Evolutionary conservation across 2,329 filamentous ascomycete genomes (phyloP).

Genomic region (Colletotrichum somersetense): DNA sequence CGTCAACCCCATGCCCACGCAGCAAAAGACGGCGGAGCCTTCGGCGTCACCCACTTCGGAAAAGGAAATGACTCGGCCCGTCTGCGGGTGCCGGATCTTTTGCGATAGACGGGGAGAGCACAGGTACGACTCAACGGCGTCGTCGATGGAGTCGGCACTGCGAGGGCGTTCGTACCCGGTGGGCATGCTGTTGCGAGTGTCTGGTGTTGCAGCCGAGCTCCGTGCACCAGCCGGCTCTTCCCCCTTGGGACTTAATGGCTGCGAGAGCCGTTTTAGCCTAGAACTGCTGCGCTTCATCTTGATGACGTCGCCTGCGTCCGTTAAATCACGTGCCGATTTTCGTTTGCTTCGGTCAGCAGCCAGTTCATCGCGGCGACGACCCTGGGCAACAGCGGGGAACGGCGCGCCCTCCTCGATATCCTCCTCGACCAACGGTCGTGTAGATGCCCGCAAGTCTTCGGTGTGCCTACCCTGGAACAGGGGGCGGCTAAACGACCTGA

Average conservation of each 20-base stretch:
- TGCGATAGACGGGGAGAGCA: slow-evolving; percentile 87
- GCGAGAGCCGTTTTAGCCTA: slow-evolving; percentile 69
- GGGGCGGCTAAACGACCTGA: slow-evolving; percentile 28
- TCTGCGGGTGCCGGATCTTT: slow-evolving; percentile 87
- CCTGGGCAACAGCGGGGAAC: slow-evolving; percentile 75
- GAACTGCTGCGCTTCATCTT: slow-evolving; percentile 69
- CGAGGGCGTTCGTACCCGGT: slow-evolving; percentile 78
- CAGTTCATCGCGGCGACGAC: slow-evolving; percentile 64
- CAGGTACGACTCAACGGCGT: slow-evolving; percentile 88
- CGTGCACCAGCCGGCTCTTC: slow-evolving; percentile 50
- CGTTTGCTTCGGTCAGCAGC: slow-evolving; percentile 60
- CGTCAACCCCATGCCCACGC: slow-evolving; percentile 97
- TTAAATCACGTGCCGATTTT: slow-evolving; percentile 63
- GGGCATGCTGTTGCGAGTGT: slow-evolving; percentile 50
- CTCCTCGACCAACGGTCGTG: slow-evolving; percentile 43
- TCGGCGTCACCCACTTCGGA: slow-evolving; percentile 95
- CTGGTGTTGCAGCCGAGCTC: slow-evolving; percentile 44
- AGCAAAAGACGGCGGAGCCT: slow-evolving; percentile 94
- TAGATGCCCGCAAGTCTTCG: slow-evolving; percentile 26
- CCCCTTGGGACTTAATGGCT: slow-evolving; percentile 56
- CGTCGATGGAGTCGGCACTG: slow-evolving; percentile 88
- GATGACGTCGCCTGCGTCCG: slow-evolving; percentile 60
- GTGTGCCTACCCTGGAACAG: slow-evolving; percentile 42
- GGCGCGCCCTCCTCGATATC: slow-evolving; percentile 74
- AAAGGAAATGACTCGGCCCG: slow-evolving; percentile 90